phyloP scores from a whole-genome alignment of 345 rosid genomes.

The Eucalyptus cloeziana region DNA sequence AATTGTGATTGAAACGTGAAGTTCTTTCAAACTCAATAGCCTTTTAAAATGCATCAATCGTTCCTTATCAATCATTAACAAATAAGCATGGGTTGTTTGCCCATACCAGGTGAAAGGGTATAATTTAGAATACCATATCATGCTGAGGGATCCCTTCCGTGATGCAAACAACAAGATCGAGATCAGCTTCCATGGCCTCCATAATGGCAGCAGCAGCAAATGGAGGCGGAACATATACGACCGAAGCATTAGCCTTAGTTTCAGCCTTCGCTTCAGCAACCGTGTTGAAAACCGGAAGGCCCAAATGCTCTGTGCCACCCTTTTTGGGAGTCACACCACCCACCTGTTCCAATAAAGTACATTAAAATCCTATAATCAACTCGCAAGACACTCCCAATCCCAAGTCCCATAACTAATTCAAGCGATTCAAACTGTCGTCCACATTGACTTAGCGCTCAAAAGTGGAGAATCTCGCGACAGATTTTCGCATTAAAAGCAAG shows the following conservation, averaged over 20 bases:
- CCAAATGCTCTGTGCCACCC: slow-evolving; percentile 95
- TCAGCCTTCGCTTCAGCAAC: slow-evolving; percentile 97
- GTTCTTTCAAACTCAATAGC: neutral
- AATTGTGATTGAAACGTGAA: neutral
- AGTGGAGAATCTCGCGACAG: neutral
- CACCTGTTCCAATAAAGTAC: slow-evolving; percentile 28
- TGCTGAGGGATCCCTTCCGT: slow-evolving; percentile 97
- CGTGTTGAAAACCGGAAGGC: slow-evolving; percentile 84
- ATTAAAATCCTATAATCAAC: neutral
- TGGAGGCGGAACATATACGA: slow-evolving; percentile 89
- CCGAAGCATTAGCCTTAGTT: slow-evolving; percentile 93
- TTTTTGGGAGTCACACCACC: slow-evolving; percentile 98
- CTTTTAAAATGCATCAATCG: neutral
- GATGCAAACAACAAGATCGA: slow-evolving; percentile 87
- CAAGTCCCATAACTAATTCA: neutral
- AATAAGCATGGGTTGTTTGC: neutral
- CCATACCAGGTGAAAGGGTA: neutral
- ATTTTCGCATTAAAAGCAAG: neutral
- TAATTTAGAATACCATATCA: slow-evolving; percentile 58
- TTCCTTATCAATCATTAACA: neutral
- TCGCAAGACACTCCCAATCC: neutral
- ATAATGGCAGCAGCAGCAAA: slow-evolving; percentile 95
- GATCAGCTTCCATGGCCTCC: slow-evolving; percentile 91
- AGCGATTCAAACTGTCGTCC: neutral
- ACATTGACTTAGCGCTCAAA: neutral